phyloP scores from a whole-genome alignment of 805 yeast species.

The Martiniozyma abietophila region DNA sequence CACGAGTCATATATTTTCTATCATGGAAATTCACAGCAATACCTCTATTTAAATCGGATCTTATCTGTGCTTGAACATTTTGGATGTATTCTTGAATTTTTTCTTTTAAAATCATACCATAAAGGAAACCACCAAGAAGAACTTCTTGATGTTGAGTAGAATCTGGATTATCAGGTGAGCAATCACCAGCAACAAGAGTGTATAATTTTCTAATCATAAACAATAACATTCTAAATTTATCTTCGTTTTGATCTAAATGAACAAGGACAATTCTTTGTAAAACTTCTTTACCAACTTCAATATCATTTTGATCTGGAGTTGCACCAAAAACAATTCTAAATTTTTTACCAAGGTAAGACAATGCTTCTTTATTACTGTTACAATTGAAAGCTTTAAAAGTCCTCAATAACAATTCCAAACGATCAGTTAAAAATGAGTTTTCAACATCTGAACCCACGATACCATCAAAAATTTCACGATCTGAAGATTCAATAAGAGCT shows the following conservation, averaged over 20 bases:
- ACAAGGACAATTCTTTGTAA: conserved; percentile 79
- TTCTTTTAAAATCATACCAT: conserved; percentile 94
- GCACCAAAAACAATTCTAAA: conserved; percentile 91
- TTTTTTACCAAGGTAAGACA: conserved; percentile 91
- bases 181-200: conserved; percentile 92
- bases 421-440: conserved; percentile 94
- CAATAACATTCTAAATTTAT: conserved; percentile 78
- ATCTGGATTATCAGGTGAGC: conserved; percentile 97
- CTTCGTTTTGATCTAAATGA: conserved; percentile 63
- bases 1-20: conserved; percentile 71
- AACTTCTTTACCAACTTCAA: conserved; percentile 84
- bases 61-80: conserved; percentile 62
- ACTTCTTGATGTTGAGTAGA: conserved; percentile 98
- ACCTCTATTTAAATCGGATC: conserved; percentile 73
- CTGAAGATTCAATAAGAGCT: conserved; percentile 84
- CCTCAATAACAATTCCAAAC: conserved; percentile 86
- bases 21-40: conserved; percentile 76
- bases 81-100: conserved; percentile 89
- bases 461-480: conserved; percentile 93
- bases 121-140: conserved; percentile 87
- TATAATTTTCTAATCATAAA: conserved; percentile 95
- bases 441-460: conserved; percentile 81
- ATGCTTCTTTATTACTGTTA: conserved; percentile 75
- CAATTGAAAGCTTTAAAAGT: conserved; percentile 76
- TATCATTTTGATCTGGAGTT: conserved; percentile 77